These are phyloP conservation scores for Neospora caninum DNA, from an alignment of 169 alveolate species.

Conservation along the genomic window DNA sequence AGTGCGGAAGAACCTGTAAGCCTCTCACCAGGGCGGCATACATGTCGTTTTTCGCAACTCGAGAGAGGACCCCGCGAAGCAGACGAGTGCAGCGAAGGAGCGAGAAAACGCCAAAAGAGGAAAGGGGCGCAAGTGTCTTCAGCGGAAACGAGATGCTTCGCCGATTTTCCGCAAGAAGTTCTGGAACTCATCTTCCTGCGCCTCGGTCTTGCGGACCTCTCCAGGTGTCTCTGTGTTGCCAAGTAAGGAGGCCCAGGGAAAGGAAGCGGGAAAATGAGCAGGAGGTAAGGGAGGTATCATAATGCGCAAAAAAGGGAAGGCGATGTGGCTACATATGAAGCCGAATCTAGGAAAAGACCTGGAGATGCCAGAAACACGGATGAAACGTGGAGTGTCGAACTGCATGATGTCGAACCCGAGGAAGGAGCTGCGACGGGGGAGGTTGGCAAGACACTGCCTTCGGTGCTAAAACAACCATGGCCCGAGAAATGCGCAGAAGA, in stretches of 20 bases:
- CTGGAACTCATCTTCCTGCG: background rate
- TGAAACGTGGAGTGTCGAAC: too few relatives aligned
- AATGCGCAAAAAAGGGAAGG: too few relatives aligned
- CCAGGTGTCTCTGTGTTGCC: conserved; percentile 15
- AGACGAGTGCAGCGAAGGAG: background rate
- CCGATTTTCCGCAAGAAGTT: background rate
- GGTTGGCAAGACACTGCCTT: too few relatives aligned
- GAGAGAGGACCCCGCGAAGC: background rate
- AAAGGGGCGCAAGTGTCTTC: background rate
- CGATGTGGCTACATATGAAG: too few relatives aligned
- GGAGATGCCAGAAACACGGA: too few relatives aligned
- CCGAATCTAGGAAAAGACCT: too few relatives aligned
- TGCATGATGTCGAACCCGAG: too few relatives aligned
- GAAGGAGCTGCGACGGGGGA: too few relatives aligned
- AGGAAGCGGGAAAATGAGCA: background rate
- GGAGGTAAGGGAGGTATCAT: background rate
- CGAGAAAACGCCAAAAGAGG: background rate
- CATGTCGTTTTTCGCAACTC: too few relatives aligned
- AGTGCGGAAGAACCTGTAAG: too few relatives aligned
- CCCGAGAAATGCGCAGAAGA: background rate
- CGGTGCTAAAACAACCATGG: too few relatives aligned
- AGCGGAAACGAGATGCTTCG: background rate
- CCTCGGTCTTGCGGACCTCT: background rate
- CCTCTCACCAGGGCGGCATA: too few relatives aligned
- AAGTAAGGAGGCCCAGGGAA: background rate